Evolutionary conservation across 352 stramenopile species (phyloP), one percentile per base, ranked within the genome.

Genomic region (Globisporangium polare): DNA sequence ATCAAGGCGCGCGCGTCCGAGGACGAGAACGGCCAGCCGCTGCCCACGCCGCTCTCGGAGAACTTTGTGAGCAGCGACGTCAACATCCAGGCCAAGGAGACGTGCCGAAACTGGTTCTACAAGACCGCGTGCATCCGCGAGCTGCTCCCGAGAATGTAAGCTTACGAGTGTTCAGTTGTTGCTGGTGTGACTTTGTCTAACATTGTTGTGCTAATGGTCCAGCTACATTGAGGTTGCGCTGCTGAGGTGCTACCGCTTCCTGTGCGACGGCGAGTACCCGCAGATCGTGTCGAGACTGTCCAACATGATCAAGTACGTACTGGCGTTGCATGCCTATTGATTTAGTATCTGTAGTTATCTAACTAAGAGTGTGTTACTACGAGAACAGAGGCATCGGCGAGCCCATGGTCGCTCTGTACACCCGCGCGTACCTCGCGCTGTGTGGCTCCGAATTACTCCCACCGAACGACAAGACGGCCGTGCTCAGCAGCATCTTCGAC

Each of bases 41-140:
- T 92, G n/a, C 54, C 75, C 0, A 75, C 74, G 33, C 65, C 73
- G 5, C 62, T 97, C 3, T 58, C 73, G 1, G 82, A 90, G 9
- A 64, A 77, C 50, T 97, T 95, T 56, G 89, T 77, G 12, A 83
- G 75, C 49, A 75, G 70, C 6, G 87, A 98, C 45, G 74, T 97
- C 12, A 90, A 90, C 53, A 75, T 92, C 15, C 85, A 95, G 58
- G 90, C 92, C 0, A 94, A 89, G 15, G 92, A 97, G 68, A 98
- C 87, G 24, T 96, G 87, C 24, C 87, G 90, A 15, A 98, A 98
- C 67, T 98, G 92, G 92, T 97, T 98, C 58, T 97, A 97, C 83
- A 98, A 98, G 73, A 96, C 88, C 0, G 88, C 89, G 17, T 97
- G 89, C 64, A 97, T 98, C 58, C 84, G 90, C 47, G 90, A 97